Evolutionary conservation across 2,329 filamentous ascomycete species (phyloP), one percentile per base, ranked within the genome.

Genomic region (Ophiocordyceps camponoti-leonardi): DNA sequence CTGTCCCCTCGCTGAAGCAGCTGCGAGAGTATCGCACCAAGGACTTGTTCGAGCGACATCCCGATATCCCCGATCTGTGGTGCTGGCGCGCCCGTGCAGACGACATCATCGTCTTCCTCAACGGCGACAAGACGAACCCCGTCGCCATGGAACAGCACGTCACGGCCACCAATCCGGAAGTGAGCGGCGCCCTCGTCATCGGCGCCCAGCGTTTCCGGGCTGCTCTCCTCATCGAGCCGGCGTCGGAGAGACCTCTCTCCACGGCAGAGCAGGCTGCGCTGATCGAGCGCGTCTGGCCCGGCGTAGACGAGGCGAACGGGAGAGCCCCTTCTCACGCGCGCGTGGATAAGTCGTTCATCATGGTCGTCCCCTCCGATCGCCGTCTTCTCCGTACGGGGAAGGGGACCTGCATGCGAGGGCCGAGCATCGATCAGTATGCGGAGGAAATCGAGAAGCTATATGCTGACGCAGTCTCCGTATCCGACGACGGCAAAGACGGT

Each of bases 71-170:
- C 28, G 42, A 37, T 39, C 43, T 44, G 6, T 48, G 47, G 47
- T 4, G 18, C 12, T 43, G 46, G 22, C 35, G 42, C 28, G 44
- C 42, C n/a, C 41, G 47, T 3, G 41, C 43, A 14, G 47, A 48
- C 30, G 47, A 48, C 28, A 30, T 48, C 11, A 44, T 48, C 18
- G 47, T 48, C 33, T 48, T 44, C 23, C 28, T 44, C 10, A 48
- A 45, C n/a, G 47, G 47, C 23, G 47, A 48, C 26, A 48, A 48
- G 39, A 43, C 42, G n/a, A 48, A 48, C 37, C 47, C 47, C 14
- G 35, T 46, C 10, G 23, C 20, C 26, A 44, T 48, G 18, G 47
- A 48, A 31, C 26, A 40, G 16, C 26, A 18, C n/a, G 44, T 48
- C 28, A 39, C 22, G 3, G 45, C 41, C 14, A 44, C 44, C 26